Percentiles rank a stretch among this genome's conserved stretches.
phyloP scores from a whole-genome alignment of 2,329 filamentous ascomycete genomes.

The Cadophora sp. region DNA sequence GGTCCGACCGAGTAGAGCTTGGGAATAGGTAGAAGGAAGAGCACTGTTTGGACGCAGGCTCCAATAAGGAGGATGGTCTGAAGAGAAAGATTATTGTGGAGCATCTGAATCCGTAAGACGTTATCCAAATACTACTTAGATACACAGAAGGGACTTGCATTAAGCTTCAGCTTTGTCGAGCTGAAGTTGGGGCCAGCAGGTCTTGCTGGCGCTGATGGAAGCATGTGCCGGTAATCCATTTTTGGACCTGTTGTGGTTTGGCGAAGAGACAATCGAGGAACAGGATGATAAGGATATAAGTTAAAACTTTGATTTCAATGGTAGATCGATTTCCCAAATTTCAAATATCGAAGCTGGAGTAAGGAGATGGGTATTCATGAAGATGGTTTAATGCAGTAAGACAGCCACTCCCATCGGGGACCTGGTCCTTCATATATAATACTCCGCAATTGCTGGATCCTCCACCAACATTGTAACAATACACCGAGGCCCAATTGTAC shows the following conservation, averaged over 20 bases:
- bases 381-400: neutral
- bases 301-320: neutral
- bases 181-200: conserved; percentile 5
- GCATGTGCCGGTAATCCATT: conserved; percentile 13
- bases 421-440: conserved; percentile 4
- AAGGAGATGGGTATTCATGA: neutral
- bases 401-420: neutral
- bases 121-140: neutral
- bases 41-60: conserved; percentile 27
- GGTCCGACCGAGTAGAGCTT: conserved; percentile 25
- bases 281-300: neutral
- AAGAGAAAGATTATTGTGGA: conserved; percentile 26
- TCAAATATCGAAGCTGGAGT: neutral
- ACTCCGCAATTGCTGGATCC: neutral
- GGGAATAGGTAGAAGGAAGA: conserved; percentile 30
- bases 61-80: conserved; percentile 32
- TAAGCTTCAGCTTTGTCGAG: conserved; percentile 13
- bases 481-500: neutral
- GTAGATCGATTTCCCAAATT: neutral
- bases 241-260: neutral
- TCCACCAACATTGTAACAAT: neutral
- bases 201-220: conserved; percentile 4
- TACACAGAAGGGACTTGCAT: neutral
- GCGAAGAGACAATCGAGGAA: neutral
- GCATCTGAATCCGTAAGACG: conserved; percentile 10